phyloP scores from a whole-genome alignment of 306 rosid species.

The Vigna nakashimae region DNA sequence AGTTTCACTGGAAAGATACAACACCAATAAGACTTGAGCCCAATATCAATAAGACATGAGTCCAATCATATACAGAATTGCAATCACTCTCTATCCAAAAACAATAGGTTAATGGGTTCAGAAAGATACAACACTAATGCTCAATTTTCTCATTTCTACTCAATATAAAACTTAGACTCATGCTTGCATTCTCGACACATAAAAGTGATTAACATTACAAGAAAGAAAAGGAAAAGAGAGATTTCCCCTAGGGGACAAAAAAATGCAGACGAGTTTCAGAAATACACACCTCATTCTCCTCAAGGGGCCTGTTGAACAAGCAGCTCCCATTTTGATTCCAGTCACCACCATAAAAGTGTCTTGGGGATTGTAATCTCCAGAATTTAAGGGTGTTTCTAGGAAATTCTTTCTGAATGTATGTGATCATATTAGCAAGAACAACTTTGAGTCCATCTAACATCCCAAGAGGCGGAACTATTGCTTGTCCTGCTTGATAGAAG shows the following conservation, averaged over 20 bases:
- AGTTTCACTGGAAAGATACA: too few species aligned
- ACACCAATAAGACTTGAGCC: too few species aligned
- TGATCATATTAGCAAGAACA: slow-evolving; percentile 65
- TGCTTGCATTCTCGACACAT: too few species aligned
- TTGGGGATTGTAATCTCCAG: slow-evolving; percentile 91
- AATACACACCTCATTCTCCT: slow-evolving; percentile 69
- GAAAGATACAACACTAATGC: too few species aligned
- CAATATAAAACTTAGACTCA: too few species aligned
- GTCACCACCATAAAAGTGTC: slow-evolving; percentile 90
- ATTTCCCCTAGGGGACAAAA: slow-evolving; percentile 8
- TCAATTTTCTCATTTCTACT: too few species aligned
- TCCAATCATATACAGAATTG: too few species aligned
- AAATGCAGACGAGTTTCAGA: slow-evolving; percentile 31
- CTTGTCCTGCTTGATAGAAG: slow-evolving; percentile 73
- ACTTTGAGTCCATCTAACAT: slow-evolving; percentile 77
- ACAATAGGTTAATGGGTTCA: too few species aligned
- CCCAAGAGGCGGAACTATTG: slow-evolving; percentile 69
- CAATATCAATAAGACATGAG: too few species aligned
- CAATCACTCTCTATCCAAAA: neutral
- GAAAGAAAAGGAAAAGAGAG: neutral
- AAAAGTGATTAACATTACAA: neutral
- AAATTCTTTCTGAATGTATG: slow-evolving; percentile 64
- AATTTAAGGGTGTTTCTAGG: slow-evolving; percentile 71
- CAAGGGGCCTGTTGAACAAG: slow-evolving; percentile 78
- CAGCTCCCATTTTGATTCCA: slow-evolving; percentile 98